Percentiles rank a stretch among this genome's conserved stretches.
phyloP scores from a whole-genome alignment of 352 stramenopile genomes.

The Phytophthora sp. region DNA sequence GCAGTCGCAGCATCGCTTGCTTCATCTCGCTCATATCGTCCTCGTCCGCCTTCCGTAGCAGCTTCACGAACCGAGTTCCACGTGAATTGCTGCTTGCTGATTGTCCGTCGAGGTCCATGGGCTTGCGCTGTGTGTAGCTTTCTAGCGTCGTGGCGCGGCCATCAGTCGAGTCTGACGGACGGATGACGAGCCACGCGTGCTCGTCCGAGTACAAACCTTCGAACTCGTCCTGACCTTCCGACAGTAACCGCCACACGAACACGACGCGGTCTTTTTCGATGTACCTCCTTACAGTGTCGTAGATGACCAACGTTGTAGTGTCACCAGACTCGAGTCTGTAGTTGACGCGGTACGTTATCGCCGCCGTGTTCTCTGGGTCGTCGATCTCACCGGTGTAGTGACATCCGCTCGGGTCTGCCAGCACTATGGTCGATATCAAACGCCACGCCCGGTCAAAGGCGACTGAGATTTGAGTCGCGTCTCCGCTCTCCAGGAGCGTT shows the following conservation, averaged over 20 bases:
- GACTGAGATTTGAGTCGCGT: constrained; percentile 4
- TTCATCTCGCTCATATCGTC: constrained; percentile 3
- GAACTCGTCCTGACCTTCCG: constrained; percentile 35
- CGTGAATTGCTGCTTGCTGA: neutral
- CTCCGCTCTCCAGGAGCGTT: constrained; percentile 8
- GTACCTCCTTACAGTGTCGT: constrained; percentile 43
- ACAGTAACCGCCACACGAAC: constrained; percentile 53
- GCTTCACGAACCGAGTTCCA: constrained; percentile 8
- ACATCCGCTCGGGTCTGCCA: neutral
- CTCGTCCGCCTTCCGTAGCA: constrained; percentile 3
- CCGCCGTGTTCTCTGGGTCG: constrained; percentile 12
- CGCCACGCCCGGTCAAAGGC: constrained; percentile 8
- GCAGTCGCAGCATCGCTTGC: neutral
- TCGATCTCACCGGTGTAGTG: constrained; percentile 11
- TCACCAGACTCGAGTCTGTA: neutral
- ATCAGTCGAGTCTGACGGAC: neutral
- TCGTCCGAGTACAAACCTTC: constrained; percentile 51
- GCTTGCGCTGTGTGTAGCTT: constrained; percentile 7
- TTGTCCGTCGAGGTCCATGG: constrained; percentile 1
- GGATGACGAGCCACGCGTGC: constrained; percentile 43
- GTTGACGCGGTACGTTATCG: constrained; percentile 1
- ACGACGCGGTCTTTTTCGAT: constrained; percentile 47
- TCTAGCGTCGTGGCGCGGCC: neutral
- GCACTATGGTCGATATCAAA: neutral
- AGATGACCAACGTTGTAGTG: neutral